Conservation (phyloP, 2,329 filamentous ascomycete species). For the Lachnellula hyalina region DNA sequence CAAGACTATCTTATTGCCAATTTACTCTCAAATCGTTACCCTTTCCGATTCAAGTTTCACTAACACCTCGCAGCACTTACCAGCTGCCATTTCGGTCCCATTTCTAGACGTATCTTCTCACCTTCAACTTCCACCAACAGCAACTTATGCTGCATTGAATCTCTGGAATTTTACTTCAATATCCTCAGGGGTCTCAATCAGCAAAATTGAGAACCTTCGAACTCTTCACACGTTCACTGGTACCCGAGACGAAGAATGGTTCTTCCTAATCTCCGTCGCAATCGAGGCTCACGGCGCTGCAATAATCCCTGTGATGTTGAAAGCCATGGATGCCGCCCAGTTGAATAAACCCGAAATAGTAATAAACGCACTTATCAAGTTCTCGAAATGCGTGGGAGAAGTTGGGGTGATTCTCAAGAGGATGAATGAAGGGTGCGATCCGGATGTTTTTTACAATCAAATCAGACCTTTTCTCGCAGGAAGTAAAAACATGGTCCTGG, state of each 20-base stretch:
- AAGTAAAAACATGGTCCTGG: slow-evolving; percentile 84
- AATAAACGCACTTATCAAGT: slow-evolving; percentile 55
- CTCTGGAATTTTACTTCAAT: slow-evolving; percentile 84
- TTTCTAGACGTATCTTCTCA: slow-evolving; percentile 66
- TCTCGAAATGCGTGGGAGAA: slow-evolving; percentile 63
- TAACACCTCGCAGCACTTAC: slow-evolving; percentile 49
- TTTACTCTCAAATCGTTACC: no score
- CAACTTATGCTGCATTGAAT: slow-evolving; percentile 82
- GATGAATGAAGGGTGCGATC: slow-evolving; percentile 88
- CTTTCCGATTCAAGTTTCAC: background rate
- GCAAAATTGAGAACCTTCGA: slow-evolving; percentile 56
- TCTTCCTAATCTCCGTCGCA: slow-evolving; percentile 82
- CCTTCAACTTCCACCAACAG: slow-evolving; percentile 77
- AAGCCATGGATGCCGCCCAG: slow-evolving; percentile 66
- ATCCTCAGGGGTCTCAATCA: slow-evolving; percentile 38
- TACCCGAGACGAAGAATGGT: slow-evolving; percentile 89
- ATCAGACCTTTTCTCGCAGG: slow-evolving; percentile 87
- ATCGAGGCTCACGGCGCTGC: slow-evolving; percentile 78
- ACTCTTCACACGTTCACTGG: slow-evolving; percentile 82
- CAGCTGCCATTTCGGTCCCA: slow-evolving; percentile 71
- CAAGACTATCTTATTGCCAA: no score
- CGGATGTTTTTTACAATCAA: slow-evolving; percentile 80
- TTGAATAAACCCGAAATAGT: slow-evolving; percentile 56
- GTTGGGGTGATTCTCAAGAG: slow-evolving; percentile 64
- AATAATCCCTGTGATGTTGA: slow-evolving; percentile 71